Evolutionary conservation across 2,329 filamentous ascomycete genomes (phyloP), one percentile per base, ranked within the genome.

Genomic region (Knoxdaviesia capensis): DNA sequence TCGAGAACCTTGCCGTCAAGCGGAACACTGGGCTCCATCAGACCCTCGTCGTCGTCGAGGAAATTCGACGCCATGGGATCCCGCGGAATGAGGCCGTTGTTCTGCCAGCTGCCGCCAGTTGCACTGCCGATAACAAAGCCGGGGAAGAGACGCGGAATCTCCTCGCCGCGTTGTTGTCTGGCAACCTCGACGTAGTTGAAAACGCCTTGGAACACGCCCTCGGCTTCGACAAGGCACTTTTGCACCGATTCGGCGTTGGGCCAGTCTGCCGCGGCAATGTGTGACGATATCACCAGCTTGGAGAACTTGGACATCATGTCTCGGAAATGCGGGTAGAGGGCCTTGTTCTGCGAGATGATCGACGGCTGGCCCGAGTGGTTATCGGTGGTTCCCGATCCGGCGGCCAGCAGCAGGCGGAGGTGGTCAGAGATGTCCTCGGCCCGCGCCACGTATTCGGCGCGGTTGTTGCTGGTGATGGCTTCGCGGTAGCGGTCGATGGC

Each of bases 291-390:
- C 38, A 98, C 90, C 7, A 98, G 69, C 58, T 98, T 98, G n/a
- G 90, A 96, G 58, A 98, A 98, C 52, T 93, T 87, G 38, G 90
- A 96, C 90, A 98, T 98, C 78, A 96, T 96, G 56, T 96, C 90
- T 42, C 90, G 72, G 61, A 98, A 98, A 59, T 96, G 87, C 29
- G 90, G 90, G 54, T 96, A 96, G 10, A 98, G 66, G 0, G 86
- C 83, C 58, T 96, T 96, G 65, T 98, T 98, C 5, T 85, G 92
- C 6, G 87, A 94, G 46, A 98, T 98, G 53, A 98, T 94, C n/a
- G 90, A 96, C 5, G 90, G 90, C 51, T 96, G 93, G 36, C 90
- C 90, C 20, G 90, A 96, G 57, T 98, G 90, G 54, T 98, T 98
- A 60, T 98, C 90, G 0, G 90, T 98, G 2, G 90, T 98, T 43